phyloP scores from a whole-genome alignment of 352 stramenopile genomes.

The Pythium dissimile region DNA sequence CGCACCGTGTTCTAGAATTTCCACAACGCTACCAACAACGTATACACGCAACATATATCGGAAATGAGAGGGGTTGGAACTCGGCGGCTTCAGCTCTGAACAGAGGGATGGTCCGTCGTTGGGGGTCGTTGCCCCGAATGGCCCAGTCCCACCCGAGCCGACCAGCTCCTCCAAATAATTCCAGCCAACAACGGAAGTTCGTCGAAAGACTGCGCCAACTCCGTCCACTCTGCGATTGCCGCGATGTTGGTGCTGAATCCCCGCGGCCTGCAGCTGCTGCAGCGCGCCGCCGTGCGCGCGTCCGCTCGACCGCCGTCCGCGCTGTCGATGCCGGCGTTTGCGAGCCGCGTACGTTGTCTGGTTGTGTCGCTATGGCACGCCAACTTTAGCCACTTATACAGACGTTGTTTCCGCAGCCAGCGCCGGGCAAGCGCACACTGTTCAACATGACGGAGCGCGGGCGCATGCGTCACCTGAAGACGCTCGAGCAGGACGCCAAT shows the following conservation, averaged over 20 bases:
- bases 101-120: slow-evolving; percentile 7
- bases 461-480: slow-evolving; percentile 82
- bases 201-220: slow-evolving; percentile 7
- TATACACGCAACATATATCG: slow-evolving; percentile 12
- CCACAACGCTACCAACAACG: not conserved
- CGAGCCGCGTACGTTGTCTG: slow-evolving; percentile 18
- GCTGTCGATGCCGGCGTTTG: slow-evolving; percentile 5
- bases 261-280: slow-evolving; percentile 29
- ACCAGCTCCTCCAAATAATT: no score
- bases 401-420: not conserved
- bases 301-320: slow-evolving; percentile 5
- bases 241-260: slow-evolving; percentile 46
- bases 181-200: slow-evolving; percentile 17
- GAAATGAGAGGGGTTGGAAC: not conserved
- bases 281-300: slow-evolving; percentile 22
- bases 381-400: not conserved
- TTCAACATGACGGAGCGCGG: slow-evolving; percentile 78
- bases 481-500: slow-evolving; percentile 81
- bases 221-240: not conserved
- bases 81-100: no score
- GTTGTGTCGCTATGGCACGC: not conserved
- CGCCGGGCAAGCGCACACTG: slow-evolving; percentile 44
- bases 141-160: not conserved
- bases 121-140: not conserved
- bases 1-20: slow-evolving; percentile 25